Percentiles rank a stretch among this genome's conserved stretches.
phyloP scores from a whole-genome alignment of 306 rosid species.

The Abrus precatorius region DNA sequence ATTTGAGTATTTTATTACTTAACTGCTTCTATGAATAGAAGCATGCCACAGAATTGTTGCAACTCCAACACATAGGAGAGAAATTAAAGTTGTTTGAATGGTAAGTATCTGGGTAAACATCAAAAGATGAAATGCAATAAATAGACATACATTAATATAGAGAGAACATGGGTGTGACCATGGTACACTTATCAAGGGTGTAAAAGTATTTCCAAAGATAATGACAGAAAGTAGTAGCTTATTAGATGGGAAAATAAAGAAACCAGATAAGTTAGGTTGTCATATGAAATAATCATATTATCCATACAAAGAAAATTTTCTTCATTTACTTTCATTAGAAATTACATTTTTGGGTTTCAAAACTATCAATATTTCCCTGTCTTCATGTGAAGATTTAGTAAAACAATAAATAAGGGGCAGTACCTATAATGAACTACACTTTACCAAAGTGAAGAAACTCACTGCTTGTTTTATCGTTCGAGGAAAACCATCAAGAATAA shows the following conservation, averaged over 20 bases:
- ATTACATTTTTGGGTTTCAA: conserved; percentile 19
- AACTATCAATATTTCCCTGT: conserved; percentile 24
- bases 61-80: conserved; percentile 4
- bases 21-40: neutral
- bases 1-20: conserved; percentile 24
- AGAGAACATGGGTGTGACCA: conserved; percentile 4
- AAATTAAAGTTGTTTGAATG: conserved; percentile 20
- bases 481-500: conserved; percentile 99
- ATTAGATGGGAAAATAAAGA: conserved; percentile 28
- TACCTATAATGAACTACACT: conserved; percentile 33
- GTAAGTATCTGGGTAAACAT: conserved; percentile 16
- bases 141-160: neutral
- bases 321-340: conserved; percentile 31
- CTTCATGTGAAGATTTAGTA: conserved; percentile 20
- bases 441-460: conserved; percentile 57
- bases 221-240: conserved; percentile 16
- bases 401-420: neutral
- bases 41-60: neutral
- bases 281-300: conserved; percentile 28
- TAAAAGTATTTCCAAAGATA: conserved; percentile 14
- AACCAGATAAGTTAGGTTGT: neutral
- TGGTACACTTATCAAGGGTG: neutral
- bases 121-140: conserved; percentile 23
- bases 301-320: conserved; percentile 27
- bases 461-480: conserved; percentile 93